A percentile compares a stretch with the other conserved stretches of the same genome.
Evolutionary conservation across 2,329 filamentous ascomycete species (phyloP).

Genomic region (Penicillium sp.): DNA sequence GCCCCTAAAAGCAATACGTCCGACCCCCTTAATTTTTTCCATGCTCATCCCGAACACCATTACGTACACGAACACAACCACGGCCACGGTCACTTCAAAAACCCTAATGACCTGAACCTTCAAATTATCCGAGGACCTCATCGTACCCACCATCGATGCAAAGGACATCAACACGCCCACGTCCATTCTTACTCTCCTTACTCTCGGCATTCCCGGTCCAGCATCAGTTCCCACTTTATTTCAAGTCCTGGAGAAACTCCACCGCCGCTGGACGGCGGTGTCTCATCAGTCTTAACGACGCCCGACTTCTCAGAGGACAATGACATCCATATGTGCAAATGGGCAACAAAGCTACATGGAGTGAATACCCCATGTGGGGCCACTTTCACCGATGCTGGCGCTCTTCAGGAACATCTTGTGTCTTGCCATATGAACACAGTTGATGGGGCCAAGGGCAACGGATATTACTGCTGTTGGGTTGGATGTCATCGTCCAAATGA

Average conservation of each 20-base stretch:
- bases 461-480: slow-evolving; percentile 47
- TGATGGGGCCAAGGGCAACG: slow-evolving; percentile 40
- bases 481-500: slow-evolving; percentile 44
- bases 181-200: slow-evolving; percentile 36
- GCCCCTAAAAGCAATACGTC: slow-evolving; percentile 25
- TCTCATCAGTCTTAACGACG: slow-evolving; percentile 38
- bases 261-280: slow-evolving; percentile 35
- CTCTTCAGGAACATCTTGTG: slow-evolving; percentile 43
- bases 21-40: slow-evolving; percentile 31
- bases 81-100: slow-evolving; percentile 27
- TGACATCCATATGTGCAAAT: slow-evolving; percentile 42
- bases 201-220: slow-evolving; percentile 38
- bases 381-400: slow-evolving; percentile 35
- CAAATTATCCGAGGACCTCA: slow-evolving; percentile 28
- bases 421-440: slow-evolving; percentile 39
- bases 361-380: slow-evolving; percentile 35
- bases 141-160: slow-evolving; percentile 37
- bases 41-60: slow-evolving; percentile 28
- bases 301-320: slow-evolving; percentile 34
- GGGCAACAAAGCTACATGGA: slow-evolving; percentile 30
- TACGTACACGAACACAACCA: slow-evolving; percentile 27
- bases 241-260: slow-evolving; percentile 40
- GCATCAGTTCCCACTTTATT: slow-evolving; percentile 37
- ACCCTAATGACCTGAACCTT: slow-evolving; percentile 24
- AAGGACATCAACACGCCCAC: slow-evolving; percentile 33